Conservation (phyloP, 768 basidiomycete species). For the Mycena pura region DNA sequence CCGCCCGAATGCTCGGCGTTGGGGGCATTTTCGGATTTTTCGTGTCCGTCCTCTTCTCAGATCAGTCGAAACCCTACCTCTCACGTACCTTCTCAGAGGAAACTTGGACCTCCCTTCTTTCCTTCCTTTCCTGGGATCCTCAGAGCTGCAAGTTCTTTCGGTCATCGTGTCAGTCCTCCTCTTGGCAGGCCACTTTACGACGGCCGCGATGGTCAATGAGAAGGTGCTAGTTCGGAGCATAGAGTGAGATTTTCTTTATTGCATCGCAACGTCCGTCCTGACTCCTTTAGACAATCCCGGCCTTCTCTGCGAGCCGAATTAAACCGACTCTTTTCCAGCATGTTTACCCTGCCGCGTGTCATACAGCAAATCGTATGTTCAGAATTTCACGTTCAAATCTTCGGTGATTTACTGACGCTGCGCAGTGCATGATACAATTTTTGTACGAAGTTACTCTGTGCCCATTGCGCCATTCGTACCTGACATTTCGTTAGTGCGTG, state of each 20-base stretch:
- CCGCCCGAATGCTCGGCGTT: slow-evolving; percentile 87
- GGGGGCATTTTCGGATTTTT: slow-evolving; percentile 90
- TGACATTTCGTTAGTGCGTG: slow-evolving; percentile 59
- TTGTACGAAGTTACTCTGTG: slow-evolving; percentile 76
- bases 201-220: slow-evolving; percentile 71
- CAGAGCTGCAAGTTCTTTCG: slow-evolving; percentile 83
- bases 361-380: slow-evolving; percentile 82
- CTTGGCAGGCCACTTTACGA: slow-evolving; percentile 67
- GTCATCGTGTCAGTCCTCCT: slow-evolving; percentile 76
- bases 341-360: slow-evolving; percentile 68
- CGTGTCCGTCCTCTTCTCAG: slow-evolving; percentile 61
- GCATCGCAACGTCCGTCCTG: slow-evolving; percentile 2
- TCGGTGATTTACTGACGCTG: background rate
- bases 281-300: slow-evolving; percentile 29
- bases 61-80: background rate
- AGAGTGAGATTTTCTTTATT: slow-evolving; percentile 14
- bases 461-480: background rate
- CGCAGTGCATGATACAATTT: slow-evolving; percentile 79
- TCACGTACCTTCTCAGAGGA: slow-evolving; percentile 54
- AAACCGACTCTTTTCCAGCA: slow-evolving; percentile 73
- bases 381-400: background rate
- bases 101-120: slow-evolving; percentile 75
- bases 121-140: slow-evolving; percentile 78
- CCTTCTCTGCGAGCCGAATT: slow-evolving; percentile 53
- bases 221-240: slow-evolving; percentile 60